phyloP scores from a whole-genome alignment of 192 early-diverging fungal genomes.

The Podochytrium sp. region DNA sequence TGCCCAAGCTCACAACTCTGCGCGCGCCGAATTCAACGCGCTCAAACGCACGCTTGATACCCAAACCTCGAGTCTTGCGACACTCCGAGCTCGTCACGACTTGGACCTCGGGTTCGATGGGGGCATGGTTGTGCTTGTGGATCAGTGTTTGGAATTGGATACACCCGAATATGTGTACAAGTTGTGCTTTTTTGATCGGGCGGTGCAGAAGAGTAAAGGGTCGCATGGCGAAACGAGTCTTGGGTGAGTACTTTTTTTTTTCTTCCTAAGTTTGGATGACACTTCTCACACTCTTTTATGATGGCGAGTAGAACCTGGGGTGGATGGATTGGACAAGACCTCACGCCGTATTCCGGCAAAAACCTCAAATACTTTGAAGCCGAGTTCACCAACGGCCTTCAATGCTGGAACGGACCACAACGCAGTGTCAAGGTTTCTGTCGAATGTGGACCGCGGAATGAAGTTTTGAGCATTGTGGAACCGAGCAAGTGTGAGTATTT shows the following conservation, averaged over 20 bases:
- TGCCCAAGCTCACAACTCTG: not conserved
- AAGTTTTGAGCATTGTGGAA: slow-evolving; percentile 75
- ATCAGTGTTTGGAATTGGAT: slow-evolving; percentile 72
- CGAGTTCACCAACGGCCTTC: slow-evolving; percentile 69
- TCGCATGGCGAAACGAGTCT: slow-evolving; percentile 55
- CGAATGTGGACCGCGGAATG: slow-evolving; percentile 74
- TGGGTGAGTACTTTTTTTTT: slow-evolving; percentile 51
- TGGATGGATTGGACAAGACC: slow-evolving; percentile 24
- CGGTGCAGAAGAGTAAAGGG: slow-evolving; percentile 73
- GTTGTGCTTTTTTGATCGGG: slow-evolving; percentile 81
- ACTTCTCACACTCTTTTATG: not conserved
- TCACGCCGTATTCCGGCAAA: slow-evolving; percentile 24
- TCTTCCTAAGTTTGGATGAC: slow-evolving; percentile 35
- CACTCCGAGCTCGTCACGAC: slow-evolving; percentile 51
- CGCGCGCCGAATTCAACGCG: slow-evolving; percentile 12
- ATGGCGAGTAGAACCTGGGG: slow-evolving; percentile 16
- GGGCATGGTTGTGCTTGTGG: slow-evolving; percentile 53
- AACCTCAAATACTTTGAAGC: slow-evolving; percentile 57
- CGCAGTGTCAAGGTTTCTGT: slow-evolving; percentile 70
- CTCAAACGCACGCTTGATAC: slow-evolving; percentile 10
- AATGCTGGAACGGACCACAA: slow-evolving; percentile 97
- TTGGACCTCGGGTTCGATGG: slow-evolving; percentile 75
- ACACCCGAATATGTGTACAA: slow-evolving; percentile 69
- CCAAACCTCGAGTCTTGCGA: slow-evolving; percentile 17
- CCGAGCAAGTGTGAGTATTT: slow-evolving; percentile 94